Evolutionary conservation across 345 rosid species (phyloP).

Genomic region (Rhodamnia argentea): DNA sequence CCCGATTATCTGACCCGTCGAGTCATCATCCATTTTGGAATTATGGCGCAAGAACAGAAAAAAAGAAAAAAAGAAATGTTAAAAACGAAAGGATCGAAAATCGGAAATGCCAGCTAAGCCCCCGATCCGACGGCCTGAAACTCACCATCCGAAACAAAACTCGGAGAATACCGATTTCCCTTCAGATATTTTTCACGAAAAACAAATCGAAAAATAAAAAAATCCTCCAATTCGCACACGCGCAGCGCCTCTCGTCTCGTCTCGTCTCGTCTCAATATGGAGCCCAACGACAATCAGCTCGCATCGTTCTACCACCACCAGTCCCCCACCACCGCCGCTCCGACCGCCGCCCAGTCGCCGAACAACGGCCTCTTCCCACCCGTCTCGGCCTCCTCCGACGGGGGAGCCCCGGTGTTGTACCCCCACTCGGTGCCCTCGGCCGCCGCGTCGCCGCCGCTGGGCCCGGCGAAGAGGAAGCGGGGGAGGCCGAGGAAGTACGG

Average conservation of each 20-base stretch:
- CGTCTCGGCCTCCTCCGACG: background rate
- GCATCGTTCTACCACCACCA: conserved; percentile 28
- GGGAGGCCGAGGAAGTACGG: conserved; percentile 97
- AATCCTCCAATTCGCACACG: background rate
- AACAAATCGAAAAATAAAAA: background rate
- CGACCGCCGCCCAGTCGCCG: conserved; percentile 28
- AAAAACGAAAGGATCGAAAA: background rate
- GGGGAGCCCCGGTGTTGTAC: conserved; percentile 27
- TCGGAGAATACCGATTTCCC: background rate
- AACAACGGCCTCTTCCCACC: conserved; percentile 58
- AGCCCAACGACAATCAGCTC: conserved; percentile 54
- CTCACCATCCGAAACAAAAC: background rate
- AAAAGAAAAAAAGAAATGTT: background rate
- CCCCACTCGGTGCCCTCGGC: conserved; percentile 62
- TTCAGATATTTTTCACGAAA: background rate
- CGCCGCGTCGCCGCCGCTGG: conserved; percentile 44
- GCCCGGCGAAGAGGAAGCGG: conserved; percentile 63
- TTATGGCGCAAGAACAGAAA: background rate
- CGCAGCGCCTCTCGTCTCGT: background rate
- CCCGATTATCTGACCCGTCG: background rate
- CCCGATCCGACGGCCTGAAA: background rate
- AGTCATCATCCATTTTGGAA: background rate
- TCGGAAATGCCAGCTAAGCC: background rate
- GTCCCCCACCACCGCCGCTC: conserved; percentile 21
- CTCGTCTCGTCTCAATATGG: conserved; percentile 26